A percentile compares a stretch with the other conserved stretches of the same genome.
These are phyloP conservation scores for Gaultheria prostrata DNA, from an alignment of 148 eudicot species.

Conservation along the genomic window DNA sequence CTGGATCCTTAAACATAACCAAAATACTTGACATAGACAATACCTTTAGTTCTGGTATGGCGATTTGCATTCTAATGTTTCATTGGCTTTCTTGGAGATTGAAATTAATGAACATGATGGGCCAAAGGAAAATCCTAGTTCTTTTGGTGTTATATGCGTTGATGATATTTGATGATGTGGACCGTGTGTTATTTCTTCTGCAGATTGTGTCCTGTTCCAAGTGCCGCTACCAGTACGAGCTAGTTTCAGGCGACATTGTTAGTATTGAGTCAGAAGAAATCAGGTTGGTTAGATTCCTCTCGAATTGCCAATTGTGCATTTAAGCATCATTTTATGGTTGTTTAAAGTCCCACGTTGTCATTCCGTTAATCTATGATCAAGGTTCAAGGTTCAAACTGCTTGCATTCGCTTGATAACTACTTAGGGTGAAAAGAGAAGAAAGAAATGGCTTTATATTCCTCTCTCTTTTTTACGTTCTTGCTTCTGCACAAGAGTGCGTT, in stretches of 20 bases:
- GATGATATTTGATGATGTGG: slow-evolving; percentile 1
- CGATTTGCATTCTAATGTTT: background rate
- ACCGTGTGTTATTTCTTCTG: slow-evolving; percentile 17
- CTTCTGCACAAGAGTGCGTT: slow-evolving; percentile 13
- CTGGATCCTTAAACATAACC: background rate
- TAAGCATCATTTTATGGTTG: background rate
- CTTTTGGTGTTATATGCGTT: background rate
- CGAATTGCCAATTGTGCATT: background rate
- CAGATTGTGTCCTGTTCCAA: slow-evolving; percentile 87
- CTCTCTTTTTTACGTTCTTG: slow-evolving; percentile 5
- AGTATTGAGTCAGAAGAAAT: slow-evolving; percentile 86
- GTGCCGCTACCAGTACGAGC: slow-evolving; percentile 94
- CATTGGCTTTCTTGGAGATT: background rate
- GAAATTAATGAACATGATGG: background rate
- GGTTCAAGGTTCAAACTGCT: background rate
- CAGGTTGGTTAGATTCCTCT: slow-evolving; percentile 55
- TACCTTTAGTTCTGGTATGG: background rate
- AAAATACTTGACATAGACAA: background rate
- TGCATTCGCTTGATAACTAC: background rate
- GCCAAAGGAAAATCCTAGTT: background rate
- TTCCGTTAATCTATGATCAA: background rate
- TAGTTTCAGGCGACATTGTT: slow-evolving; percentile 74
- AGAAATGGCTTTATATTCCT: background rate
- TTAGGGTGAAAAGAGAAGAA: background rate
- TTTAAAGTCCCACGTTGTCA: background rate